Percentiles rank a stretch among this genome's conserved stretches.
phyloP scores from a whole-genome alignment of 805 yeast species.

The Wickerhamiella kurtzmanii region DNA sequence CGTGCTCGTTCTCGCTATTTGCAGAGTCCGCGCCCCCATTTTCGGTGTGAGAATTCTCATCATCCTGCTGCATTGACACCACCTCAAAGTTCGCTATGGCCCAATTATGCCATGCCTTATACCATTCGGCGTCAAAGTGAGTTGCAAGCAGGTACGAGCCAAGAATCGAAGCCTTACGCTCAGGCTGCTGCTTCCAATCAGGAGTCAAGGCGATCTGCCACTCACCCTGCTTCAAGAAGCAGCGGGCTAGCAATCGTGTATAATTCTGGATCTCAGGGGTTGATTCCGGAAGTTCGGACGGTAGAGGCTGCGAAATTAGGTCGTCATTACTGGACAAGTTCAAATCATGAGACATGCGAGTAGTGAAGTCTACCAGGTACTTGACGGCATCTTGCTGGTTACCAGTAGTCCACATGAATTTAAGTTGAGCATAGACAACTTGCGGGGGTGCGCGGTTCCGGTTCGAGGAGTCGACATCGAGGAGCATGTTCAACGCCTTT shows the following conservation, averaged over 20 bases:
- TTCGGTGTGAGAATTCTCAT: conserved; percentile 7
- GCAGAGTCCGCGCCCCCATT: conserved; percentile 18
- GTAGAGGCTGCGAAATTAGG: conserved; percentile 72
- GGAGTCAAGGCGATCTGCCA: conserved; percentile 82
- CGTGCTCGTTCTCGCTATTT: conserved; percentile 21
- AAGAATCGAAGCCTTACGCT: conserved; percentile 63
- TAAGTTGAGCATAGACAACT: conserved; percentile 92
- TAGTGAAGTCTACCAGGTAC: conserved; percentile 79
- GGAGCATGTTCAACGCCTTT: conserved; percentile 64
- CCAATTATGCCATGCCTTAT: conserved; percentile 99
- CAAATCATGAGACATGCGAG: conserved; percentile 76
- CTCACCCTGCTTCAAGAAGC: conserved; percentile 95
- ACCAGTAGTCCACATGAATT: conserved; percentile 94
- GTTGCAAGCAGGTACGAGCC: conserved; percentile 91
- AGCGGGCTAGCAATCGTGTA: conserved; percentile 76
- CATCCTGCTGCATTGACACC: conserved; percentile 42
- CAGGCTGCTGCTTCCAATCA: conserved; percentile 60
- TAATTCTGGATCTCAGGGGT: conserved; percentile 62
- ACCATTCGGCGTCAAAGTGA: conserved; percentile 86
- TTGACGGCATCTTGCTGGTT: conserved; percentile 74
- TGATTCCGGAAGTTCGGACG: conserved; percentile 54
- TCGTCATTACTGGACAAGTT: conserved; percentile 71
- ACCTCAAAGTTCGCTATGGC: conserved; percentile 96
- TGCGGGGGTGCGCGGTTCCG: conserved; percentile 83
- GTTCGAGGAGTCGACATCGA: conserved; percentile 20